Evolutionary conservation across 2,329 filamentous ascomycete genomes (phyloP), one percentile per base, ranked within the genome.

Genomic region (Diaporthe sp.): DNA sequence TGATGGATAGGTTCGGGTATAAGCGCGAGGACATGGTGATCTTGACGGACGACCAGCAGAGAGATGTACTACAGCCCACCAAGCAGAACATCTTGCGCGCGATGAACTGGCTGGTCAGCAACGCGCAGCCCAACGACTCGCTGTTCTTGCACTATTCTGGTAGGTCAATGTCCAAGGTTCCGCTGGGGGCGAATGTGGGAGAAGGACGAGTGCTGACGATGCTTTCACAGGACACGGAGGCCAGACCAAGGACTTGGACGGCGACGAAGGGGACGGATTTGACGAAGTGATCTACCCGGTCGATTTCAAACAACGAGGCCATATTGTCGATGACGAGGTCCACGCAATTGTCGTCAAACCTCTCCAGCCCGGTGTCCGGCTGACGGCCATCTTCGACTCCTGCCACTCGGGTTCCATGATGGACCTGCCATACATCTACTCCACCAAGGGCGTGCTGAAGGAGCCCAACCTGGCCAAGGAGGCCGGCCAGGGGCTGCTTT

Each of bases 381-480:
- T 95, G 73, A 95, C 93, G 1, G 93, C 93, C 80, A 95, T 95
- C 81, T 95, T 95, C 83, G 93, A 95, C 83, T 94, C 92, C 8
- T 95, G 93, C 83, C 93, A 95, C 84, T 95, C 93, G 0, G 93
- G 93, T 54, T 94, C 93, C 4, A 92, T 92, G 54, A 87, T 95
- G 83, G 93, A 95, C 80, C 87, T 95, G 73, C 93, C 93, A 9
- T 95, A 95, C 85, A 89, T 95, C 75, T 95, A 95, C 89, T 94
- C 91, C 74, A 95, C 93, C 77, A 93, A 94, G 85, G 93, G 93
- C 82, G 88, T 94, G 54, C 90, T 95, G 84, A 95, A 95, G 84
- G 93, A 95, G 86, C 93, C 93, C 77, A 95, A 95, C 82, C 86
- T 95, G 81, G 93, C 93, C 83, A 95, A 94, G 85, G 93, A 95